phyloP scores from a whole-genome alignment of 176 grass and related monocot species.

The Oryza glumipatula region DNA sequence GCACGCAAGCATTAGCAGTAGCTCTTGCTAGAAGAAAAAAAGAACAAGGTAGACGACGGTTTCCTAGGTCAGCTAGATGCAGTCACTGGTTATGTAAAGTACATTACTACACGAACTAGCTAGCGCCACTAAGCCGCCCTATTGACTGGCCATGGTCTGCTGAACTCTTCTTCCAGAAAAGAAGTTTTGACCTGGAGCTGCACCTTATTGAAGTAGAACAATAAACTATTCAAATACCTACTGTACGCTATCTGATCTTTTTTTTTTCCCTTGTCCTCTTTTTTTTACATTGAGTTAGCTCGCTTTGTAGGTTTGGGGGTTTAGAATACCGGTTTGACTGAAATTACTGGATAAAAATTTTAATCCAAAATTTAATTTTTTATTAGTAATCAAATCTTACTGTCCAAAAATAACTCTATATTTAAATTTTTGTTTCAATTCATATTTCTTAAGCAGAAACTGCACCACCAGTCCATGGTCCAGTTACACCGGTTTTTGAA shows the following conservation, averaged over 20 bases:
- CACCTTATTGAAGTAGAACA: constrained; percentile 54
- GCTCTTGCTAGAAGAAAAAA: constrained; percentile 42
- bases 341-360: no score
- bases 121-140: constrained; percentile 40
- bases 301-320: not conserved
- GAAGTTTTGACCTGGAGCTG: constrained; percentile 52
- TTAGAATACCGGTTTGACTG: not conserved
- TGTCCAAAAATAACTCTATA: no score
- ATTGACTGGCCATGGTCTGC: constrained; percentile 39
- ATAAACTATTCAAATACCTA: constrained; percentile 52
- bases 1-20: constrained; percentile 47
- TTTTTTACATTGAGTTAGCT: not conserved
- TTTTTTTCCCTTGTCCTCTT: not conserved
- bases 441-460: no score
- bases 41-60: constrained; percentile 42
- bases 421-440: no score
- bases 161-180: constrained; percentile 37
- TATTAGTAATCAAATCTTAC: no score
- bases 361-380: no score
- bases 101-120: constrained; percentile 54
- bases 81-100: constrained; percentile 65
- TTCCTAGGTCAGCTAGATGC: constrained; percentile 77
- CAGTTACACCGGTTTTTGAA: no score
- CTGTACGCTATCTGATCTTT: constrained; percentile 4
- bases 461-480: no score